These are phyloP conservation scores for Suhomyces xylopsoci DNA, from an alignment of 805 yeast species.

Conservation along the genomic window DNA sequence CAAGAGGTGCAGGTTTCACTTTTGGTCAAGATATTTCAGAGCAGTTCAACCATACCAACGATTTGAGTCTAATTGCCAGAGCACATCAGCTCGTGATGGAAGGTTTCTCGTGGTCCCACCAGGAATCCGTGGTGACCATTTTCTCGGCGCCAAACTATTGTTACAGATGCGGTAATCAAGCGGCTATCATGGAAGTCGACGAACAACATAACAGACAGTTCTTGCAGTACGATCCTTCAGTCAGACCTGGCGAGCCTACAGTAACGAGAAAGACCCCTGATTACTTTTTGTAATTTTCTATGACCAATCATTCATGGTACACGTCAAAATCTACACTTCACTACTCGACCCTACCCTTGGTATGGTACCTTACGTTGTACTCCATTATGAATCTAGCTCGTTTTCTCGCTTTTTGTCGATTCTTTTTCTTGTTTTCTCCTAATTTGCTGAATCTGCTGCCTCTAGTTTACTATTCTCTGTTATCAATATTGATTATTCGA, in stretches of 20 bases:
- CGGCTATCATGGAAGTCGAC: slow-evolving; percentile 97
- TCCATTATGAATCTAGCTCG: slow-evolving; percentile 1
- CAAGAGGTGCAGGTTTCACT: slow-evolving; percentile 98
- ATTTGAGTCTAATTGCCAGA: slow-evolving; percentile 79
- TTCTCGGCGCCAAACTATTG: slow-evolving; percentile 96
- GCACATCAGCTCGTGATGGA: slow-evolving; percentile 99
- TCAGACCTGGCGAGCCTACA: slow-evolving; percentile 97
- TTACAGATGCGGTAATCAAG: slow-evolving; percentile 97
- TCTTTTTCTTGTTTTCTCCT: neutral
- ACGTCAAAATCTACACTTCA: neutral
- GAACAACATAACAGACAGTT: slow-evolving; percentile 89
- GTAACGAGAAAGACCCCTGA: slow-evolving; percentile 97
- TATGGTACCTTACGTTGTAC: neutral
- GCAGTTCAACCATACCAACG: slow-evolving; percentile 90
- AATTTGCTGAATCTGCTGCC: neutral
- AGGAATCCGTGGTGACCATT: slow-evolving; percentile 89
- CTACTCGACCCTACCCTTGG: neutral
- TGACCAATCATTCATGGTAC: neutral
- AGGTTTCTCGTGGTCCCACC: slow-evolving; percentile 93
- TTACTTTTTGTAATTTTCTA: slow-evolving; percentile 67
- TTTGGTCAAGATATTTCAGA: slow-evolving; percentile 95
- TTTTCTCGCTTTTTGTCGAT: neutral
- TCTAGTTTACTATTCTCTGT: slow-evolving; percentile 2
- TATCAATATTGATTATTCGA: slow-evolving; percentile 1
- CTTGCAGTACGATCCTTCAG: slow-evolving; percentile 92